Base-by-base conservation (phyloP, 2,329 filamentous ascomycete species). In the Cadophora gregata region DNA sequence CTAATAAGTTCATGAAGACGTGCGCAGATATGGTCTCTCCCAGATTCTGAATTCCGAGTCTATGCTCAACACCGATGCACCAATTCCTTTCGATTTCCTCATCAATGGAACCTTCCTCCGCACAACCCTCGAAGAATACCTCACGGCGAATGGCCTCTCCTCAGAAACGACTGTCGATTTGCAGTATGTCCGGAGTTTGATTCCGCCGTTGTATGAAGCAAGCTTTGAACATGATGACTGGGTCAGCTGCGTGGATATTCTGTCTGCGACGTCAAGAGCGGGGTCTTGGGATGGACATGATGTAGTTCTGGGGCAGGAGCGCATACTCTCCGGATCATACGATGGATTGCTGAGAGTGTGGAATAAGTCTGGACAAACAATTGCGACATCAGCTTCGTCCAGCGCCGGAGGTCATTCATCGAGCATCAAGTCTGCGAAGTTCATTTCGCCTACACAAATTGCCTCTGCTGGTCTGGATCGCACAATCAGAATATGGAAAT, bases 221-320 rank as follows among this genome's bases (percentile, higher is more conserved):
- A 96, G 92, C 76, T 99, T 97, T 78, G 90, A 97, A 81, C 95
- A 99, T 78, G 94, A 99, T 76, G 96, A 98, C 79, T 99, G 96
- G 96, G 92, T 99, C 59, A 93, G 92, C 77, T 87, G 88, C 29
- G 88, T 98, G 29, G 93, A 97, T 78, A 86, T 97, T 4, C 82
- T 97, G 27, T 94, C 93, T 0, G 79, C 80, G 16, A 88, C 85
- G 14, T 91, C 91, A 1, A 80, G 82, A 7, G 86, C 88, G 2
- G 88, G 84, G 24, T 77, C 78, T 63, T 90, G 86, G 85, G 82
- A 83, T 10, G 82, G 80, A 59, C 81, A 81, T 59, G 77, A 78
- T 56, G 80, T 85, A 74, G 78, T 79, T 29, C 80, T 80, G 45
- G 86, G 88, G 25, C 87, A 90, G 71, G 88, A 92, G 74, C 84